Percentiles rank a stretch among this genome's conserved stretches.
phyloP scores from a whole-genome alignment of 768 basidiomycete species.

The Collybia nuda region DNA sequence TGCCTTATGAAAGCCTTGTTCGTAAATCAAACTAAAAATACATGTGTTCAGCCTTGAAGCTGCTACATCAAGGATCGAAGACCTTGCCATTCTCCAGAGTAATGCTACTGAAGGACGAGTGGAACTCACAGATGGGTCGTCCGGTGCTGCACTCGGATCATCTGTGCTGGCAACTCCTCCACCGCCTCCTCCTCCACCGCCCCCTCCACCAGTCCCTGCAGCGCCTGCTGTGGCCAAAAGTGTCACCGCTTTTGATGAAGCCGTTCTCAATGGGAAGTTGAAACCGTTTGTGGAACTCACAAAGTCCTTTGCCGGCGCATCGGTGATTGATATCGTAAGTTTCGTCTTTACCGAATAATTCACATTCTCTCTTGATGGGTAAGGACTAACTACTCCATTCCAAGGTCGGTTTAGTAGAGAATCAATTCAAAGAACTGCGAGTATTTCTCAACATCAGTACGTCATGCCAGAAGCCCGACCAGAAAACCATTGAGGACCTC shows the following conservation, averaged over 20 bases:
- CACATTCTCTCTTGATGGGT: background rate
- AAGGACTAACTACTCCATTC: background rate
- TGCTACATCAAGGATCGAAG: constrained; percentile 91
- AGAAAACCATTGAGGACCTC: constrained; percentile 52
- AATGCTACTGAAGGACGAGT: constrained; percentile 5
- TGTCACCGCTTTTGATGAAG: constrained; percentile 72
- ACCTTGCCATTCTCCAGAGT: constrained; percentile 60
- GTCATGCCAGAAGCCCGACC: constrained; percentile 78
- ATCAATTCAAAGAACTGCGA: constrained; percentile 68
- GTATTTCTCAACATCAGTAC: constrained; percentile 65
- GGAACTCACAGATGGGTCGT: constrained; percentile 12
- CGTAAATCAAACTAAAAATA: constrained; percentile 8
- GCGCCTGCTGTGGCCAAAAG: constrained; percentile 48
- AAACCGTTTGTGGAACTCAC: constrained; percentile 76
- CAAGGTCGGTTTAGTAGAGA: constrained; percentile 69
- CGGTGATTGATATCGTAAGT: constrained; percentile 77
- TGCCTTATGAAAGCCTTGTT: background rate
- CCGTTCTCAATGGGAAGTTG: constrained; percentile 71
- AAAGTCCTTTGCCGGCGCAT: constrained; percentile 63
- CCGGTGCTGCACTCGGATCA: constrained; percentile 24
- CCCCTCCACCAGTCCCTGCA: constrained; percentile 31
- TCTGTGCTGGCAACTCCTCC: constrained; percentile 29
- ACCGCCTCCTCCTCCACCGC: constrained; percentile 34
- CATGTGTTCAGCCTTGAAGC: constrained; percentile 72
- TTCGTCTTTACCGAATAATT: background rate